A percentile compares a stretch with the other conserved stretches of the same genome.
Conservation (phyloP, 2,329 filamentous ascomycete species). For the Hypoxylon sp. region DNA sequence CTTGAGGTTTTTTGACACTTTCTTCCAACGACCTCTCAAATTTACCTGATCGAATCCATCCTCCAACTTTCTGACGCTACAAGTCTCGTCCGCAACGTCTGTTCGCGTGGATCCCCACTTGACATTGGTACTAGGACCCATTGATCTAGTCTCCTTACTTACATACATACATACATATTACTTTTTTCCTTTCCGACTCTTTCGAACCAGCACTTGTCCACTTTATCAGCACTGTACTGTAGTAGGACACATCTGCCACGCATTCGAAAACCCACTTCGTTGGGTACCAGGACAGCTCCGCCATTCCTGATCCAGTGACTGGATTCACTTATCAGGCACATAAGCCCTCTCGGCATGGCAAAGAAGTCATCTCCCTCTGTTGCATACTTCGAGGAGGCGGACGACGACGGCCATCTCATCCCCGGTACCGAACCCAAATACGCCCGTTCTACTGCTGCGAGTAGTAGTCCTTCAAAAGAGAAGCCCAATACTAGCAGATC, state of each 20-base stretch:
- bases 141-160: constrained; percentile 37
- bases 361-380: constrained; percentile 58
- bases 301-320: constrained; percentile 46
- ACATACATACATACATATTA: constrained; percentile 41
- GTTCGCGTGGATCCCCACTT: constrained; percentile 44
- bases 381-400: constrained; percentile 65
- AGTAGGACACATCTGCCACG: constrained; percentile 39
- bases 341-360: constrained; percentile 57
- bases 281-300: constrained; percentile 48
- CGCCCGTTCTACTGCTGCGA: constrained; percentile 63
- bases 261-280: constrained; percentile 45
- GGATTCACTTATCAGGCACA: constrained; percentile 45
- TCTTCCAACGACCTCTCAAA: constrained; percentile 19
- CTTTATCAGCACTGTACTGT: constrained; percentile 45
- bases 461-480: constrained; percentile 62
- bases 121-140: constrained; percentile 20
- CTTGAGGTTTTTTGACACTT: constrained; percentile 6
- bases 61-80: constrained; percentile 44
- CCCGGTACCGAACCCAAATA: constrained; percentile 60
- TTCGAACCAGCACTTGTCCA: constrained; percentile 36
- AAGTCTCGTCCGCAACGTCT: constrained; percentile 46
- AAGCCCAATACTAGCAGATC: constrained; percentile 68
- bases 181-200: constrained; percentile 35
- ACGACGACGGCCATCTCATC: constrained; percentile 63
- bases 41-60: constrained; percentile 38